These are phyloP conservation scores for Phialophora macrospora DNA, from an alignment of 2,329 filamentous ascomycete species.

Conservation along the genomic window DNA sequence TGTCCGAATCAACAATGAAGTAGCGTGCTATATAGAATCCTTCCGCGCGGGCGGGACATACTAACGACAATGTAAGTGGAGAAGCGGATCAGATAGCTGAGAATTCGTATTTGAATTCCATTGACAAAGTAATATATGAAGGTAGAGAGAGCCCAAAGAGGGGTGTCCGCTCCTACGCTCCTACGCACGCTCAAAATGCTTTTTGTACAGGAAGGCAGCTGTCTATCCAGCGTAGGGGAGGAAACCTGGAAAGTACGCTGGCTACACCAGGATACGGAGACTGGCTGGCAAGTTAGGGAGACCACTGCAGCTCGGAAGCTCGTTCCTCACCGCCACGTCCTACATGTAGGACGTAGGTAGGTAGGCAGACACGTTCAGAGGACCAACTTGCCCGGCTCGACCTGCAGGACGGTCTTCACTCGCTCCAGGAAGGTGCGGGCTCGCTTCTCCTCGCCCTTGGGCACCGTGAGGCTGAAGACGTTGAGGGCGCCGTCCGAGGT, in stretches of 20 bases:
- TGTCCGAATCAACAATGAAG: too few relatives aligned
- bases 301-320: not conserved
- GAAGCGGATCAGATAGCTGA: not conserved
- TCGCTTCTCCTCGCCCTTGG: slow-evolving; percentile 78
- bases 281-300: not conserved
- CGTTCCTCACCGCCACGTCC: not conserved
- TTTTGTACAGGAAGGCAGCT: not conserved
- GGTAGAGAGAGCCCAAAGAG: not conserved
- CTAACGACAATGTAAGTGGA: not conserved
- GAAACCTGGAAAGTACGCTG: not conserved
- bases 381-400: slow-evolving; percentile 76
- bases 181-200: not conserved
- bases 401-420: slow-evolving; percentile 81
- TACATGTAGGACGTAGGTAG: not conserved
- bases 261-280: not conserved
- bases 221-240: not conserved
- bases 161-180: not conserved
- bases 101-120: not conserved
- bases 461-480: slow-evolving; percentile 80
- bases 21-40: too few relatives aligned
- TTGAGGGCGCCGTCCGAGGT: slow-evolving; percentile 66
- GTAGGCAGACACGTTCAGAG: slow-evolving; percentile 42
- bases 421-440: slow-evolving; percentile 82
- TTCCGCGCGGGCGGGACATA: not conserved
- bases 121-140: not conserved